Conservation (phyloP, 2,329 filamentous ascomycete species). For the Grosmannia serpens region DNA sequence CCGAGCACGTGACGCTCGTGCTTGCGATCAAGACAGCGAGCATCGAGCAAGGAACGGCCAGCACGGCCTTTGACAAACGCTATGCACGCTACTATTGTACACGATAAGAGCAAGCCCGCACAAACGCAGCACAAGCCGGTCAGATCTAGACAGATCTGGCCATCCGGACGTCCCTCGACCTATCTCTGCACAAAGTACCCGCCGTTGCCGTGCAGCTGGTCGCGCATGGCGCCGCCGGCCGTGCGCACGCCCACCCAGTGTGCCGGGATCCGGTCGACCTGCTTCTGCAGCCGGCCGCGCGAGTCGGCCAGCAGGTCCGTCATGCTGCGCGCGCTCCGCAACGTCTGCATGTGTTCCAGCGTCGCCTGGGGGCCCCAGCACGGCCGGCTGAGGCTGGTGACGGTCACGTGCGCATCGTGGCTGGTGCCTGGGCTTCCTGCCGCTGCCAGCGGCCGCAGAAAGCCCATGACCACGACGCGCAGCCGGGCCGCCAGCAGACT, state of each 20-base stretch:
- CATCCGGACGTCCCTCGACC: no score
- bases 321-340: slow-evolving; percentile 29
- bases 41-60: no score
- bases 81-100: no score
- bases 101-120: background rate
- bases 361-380: slow-evolving; percentile 32
- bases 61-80: no score
- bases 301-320: slow-evolving; percentile 35
- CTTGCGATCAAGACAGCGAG: no score
- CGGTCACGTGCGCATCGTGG: slow-evolving; percentile 29
- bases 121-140: background rate
- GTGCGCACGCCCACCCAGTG: slow-evolving; percentile 48
- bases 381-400: slow-evolving; percentile 34
- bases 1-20: slow-evolving; percentile 2
- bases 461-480: slow-evolving; percentile 48
- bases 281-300: slow-evolving; percentile 37
- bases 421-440: slow-evolving; percentile 15
- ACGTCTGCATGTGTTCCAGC: slow-evolving; percentile 24
- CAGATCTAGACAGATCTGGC: background rate
- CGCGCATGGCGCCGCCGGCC: slow-evolving; percentile 31
- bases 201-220: slow-evolving; percentile 36
- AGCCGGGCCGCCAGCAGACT: slow-evolving; percentile 32
- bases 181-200: slow-evolving; percentile 30
- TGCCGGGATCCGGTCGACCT: slow-evolving; percentile 46
- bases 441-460: slow-evolving; percentile 31